These are phyloP conservation scores for Hylodesmum podocarpum DNA, from an alignment of 306 rosid genomes.

Conservation along the genomic window DNA sequence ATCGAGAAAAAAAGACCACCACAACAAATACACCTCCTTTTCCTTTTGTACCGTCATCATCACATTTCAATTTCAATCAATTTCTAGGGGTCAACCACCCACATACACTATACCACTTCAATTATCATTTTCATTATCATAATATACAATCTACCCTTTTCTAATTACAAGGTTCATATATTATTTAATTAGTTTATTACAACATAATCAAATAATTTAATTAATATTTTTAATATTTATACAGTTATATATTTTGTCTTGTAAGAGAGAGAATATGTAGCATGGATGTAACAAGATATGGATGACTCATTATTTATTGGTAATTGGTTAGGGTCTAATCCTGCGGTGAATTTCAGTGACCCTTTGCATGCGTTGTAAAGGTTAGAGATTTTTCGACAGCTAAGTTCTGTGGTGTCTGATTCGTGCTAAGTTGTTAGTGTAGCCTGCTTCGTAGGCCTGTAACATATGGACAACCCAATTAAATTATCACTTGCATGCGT, in stretches of 20 bases:
- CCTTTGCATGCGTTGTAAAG: conserved; percentile 35
- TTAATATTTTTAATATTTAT: background rate
- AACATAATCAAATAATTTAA: too few relatives aligned
- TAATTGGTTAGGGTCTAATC: conserved; percentile 17
- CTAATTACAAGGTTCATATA: background rate
- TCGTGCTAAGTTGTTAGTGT: conserved; percentile 16
- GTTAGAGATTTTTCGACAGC: conserved; percentile 31
- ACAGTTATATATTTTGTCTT: too few relatives aligned
- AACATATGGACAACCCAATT: conserved; percentile 37
- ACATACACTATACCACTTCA: too few relatives aligned
- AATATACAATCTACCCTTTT: too few relatives aligned
- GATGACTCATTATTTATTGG: background rate
- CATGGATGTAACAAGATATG: background rate
- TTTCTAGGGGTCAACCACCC: background rate
- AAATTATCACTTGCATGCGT: background rate
- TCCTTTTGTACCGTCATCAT: conserved; percentile 25
- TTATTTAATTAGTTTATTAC: too few relatives aligned
- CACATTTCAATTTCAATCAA: background rate
- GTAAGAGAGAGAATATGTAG: background rate
- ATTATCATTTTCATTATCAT: too few relatives aligned
- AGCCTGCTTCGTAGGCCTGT: conserved; percentile 40
- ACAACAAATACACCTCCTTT: conserved; percentile 17
- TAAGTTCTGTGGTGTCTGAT: conserved; percentile 29
- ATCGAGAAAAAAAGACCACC: conserved; percentile 29
- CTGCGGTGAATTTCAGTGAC: background rate